A percentile compares a stretch with the other conserved stretches of the same genome.
These are phyloP conservation scores for Trichoderma sp. DNA, from an alignment of 2,329 filamentous ascomycete genomes.

Conservation along the genomic window DNA sequence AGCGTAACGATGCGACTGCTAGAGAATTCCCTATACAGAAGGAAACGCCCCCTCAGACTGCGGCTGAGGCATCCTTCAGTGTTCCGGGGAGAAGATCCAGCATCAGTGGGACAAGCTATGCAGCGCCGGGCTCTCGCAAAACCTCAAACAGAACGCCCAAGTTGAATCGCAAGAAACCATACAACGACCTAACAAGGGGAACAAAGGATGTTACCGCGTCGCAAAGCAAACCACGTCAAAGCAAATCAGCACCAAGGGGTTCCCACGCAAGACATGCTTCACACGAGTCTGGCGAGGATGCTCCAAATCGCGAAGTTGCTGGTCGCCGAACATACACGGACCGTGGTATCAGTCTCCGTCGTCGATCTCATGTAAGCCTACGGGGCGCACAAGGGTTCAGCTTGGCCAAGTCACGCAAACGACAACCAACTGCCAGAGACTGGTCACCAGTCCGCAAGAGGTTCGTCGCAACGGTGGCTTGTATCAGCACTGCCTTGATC, in stretches of 20 bases:
- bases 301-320: slow-evolving; percentile 31
- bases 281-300: slow-evolving; percentile 28
- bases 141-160: neutral
- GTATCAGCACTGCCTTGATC: slow-evolving; percentile 70
- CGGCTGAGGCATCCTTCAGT: slow-evolving; percentile 3
- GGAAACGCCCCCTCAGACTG: neutral
- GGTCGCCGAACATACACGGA: slow-evolving; percentile 31
- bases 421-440: slow-evolving; percentile 69
- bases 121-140: neutral
- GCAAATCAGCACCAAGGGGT: neutral
- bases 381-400: slow-evolving; percentile 52
- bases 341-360: slow-evolving; percentile 48
- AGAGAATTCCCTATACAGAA: slow-evolving; percentile 2
- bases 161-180: slow-evolving; percentile 4
- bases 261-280: slow-evolving; percentile 10
- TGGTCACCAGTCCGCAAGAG: slow-evolving; percentile 69
- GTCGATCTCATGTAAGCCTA: slow-evolving; percentile 57
- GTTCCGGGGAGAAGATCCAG: slow-evolving; percentile 25
- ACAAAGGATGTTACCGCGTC: neutral
- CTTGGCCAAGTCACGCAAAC: slow-evolving; percentile 55
- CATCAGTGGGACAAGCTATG: slow-evolving; percentile 5
- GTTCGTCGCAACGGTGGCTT: slow-evolving; percentile 68
- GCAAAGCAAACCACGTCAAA: slow-evolving; percentile 23
- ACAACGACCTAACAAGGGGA: slow-evolving; percentile 15
- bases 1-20: neutral